Evolutionary conservation across 2,329 filamentous ascomycete species (phyloP), one percentile per base, ranked within the genome.

Genomic region (Clarireedia monteithiana): DNA sequence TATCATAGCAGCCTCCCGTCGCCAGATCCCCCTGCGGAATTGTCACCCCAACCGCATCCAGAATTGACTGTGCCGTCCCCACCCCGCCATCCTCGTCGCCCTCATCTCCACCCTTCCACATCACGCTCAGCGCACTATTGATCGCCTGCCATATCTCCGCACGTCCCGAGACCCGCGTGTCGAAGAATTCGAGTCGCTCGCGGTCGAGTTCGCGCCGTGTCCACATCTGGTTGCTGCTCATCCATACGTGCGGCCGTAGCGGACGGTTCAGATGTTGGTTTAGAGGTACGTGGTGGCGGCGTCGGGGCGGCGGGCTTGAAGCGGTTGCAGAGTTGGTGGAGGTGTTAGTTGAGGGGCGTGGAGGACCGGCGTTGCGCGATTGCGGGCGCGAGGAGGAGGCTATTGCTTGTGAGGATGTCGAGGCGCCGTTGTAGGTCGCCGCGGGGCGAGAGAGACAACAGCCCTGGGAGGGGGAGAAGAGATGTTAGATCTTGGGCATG

Each of bases 111-210:
- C 64, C 66, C 51, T 40, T 75, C 73, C 86, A 86, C 59, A 96
- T 69, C 6, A 88, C 74, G 59, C 87, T 80, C 17, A 90, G 76
- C 0, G 85, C 86, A 1, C 83, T 75, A 47, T 79, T 79, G 14
- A 96, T 71, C 0, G 88, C 85, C 63, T 82, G 82, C 92, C 92
- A 97, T 26, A 94, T 80, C 70, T 96, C 89, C 4, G 78, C 66
- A 4, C 83, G 79, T 2, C 90, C 90, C 0, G 86, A 88, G 15
- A 95, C 89, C 48, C 90, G 77, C 1, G 91, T 96, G 59, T 96
- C 91, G 71, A 95, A 97, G 76, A 95, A 96, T 59, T 90, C 90
- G 49, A 73, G 74, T 49, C 92, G 81, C 72, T 96, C 89, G 34
- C 77, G 77, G 57, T 83, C 81, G 2, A 96, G 75, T 53, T 85